Percentiles rank a stretch among this genome's conserved stretches.
These are phyloP conservation scores for Phytopythium ostracodes DNA, from an alignment of 352 stramenopile genomes.

Conservation along the genomic window DNA sequence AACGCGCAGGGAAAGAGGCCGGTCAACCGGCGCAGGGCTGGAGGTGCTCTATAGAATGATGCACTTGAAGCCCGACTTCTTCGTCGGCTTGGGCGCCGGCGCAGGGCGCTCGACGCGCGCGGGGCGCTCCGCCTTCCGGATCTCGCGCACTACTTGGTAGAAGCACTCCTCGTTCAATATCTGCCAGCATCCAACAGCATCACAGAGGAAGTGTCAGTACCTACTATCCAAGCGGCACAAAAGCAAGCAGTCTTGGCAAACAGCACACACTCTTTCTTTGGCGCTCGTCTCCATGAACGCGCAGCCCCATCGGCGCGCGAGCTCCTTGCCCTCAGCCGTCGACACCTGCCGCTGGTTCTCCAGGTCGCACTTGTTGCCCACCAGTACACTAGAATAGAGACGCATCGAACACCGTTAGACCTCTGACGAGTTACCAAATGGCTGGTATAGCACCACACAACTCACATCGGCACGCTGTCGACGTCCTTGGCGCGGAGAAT, in stretches of 20 bases:
- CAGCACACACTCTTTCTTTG: slow-evolving; percentile 70
- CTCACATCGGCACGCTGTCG: slow-evolving; percentile 78
- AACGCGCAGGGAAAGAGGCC: background rate
- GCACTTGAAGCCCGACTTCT: slow-evolving; percentile 65
- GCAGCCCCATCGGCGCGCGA: slow-evolving; percentile 75
- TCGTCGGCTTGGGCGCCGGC: slow-evolving; percentile 50
- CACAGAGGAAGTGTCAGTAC: slow-evolving; percentile 4
- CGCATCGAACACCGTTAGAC: background rate
- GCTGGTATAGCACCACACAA: background rate
- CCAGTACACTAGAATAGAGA: slow-evolving; percentile 48
- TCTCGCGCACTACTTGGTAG: slow-evolving; percentile 86
- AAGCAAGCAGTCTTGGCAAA: background rate
- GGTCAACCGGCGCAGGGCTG: background rate
- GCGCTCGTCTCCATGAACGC: slow-evolving; percentile 88
- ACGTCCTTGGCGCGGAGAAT: slow-evolving; percentile 88
- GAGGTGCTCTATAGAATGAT: slow-evolving; percentile 39
- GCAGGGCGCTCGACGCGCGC: slow-evolving; percentile 33
- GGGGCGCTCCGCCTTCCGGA: slow-evolving; percentile 74
- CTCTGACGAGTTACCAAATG: too few species aligned
- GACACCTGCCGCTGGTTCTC: slow-evolving; percentile 71
- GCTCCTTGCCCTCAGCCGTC: slow-evolving; percentile 52
- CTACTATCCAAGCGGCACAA: too few species aligned
- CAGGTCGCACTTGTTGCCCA: slow-evolving; percentile 89
- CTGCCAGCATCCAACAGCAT: slow-evolving; percentile 15
- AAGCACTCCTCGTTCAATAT: slow-evolving; percentile 90